Percentiles rank a stretch among this genome's conserved stretches.
Evolutionary conservation across 139 green algal species (phyloP).

Genomic region (Choricystis sp.): DNA sequence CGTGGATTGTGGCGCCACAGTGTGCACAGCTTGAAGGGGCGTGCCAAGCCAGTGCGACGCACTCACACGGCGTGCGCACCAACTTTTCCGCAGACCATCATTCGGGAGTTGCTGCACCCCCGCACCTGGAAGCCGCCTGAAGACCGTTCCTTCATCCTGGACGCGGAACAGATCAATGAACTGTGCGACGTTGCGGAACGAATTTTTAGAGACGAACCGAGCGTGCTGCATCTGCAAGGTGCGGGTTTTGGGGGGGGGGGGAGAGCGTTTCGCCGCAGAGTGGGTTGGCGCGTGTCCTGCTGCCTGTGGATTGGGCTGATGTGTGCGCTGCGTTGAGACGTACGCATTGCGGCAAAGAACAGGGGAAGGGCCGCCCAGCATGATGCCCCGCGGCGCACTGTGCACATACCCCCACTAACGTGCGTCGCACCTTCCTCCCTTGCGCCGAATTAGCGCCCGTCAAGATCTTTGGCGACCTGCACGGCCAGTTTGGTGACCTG

Average conservation of each 20-base stretch:
- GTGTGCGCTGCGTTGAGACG: too few species aligned
- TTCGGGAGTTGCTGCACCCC: constrained; percentile 70
- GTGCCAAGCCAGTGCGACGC: background rate
- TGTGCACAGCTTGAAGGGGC: background rate
- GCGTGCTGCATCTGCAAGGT: constrained; percentile 67
- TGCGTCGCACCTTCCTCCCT: background rate
- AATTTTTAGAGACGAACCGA: constrained; percentile 69
- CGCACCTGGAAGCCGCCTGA: constrained; percentile 63
- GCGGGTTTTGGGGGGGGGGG: background rate
- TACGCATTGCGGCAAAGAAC: too few species aligned
- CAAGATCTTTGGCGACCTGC: constrained; percentile 99
- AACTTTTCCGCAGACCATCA: constrained; percentile 24
- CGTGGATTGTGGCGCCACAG: background rate
- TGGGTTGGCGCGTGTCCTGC: too few species aligned
- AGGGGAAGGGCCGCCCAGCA: too few species aligned
- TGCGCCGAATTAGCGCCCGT: constrained; percentile 53
- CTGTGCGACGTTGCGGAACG: constrained; percentile 81
- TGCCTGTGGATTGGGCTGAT: too few species aligned
- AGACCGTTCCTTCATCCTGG: constrained; percentile 51
- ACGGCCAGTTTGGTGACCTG: constrained; percentile 96
- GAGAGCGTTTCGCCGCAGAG: background rate
- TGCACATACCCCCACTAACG: too few species aligned
- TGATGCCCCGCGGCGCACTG: too few species aligned
- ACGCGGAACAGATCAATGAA: constrained; percentile 69
- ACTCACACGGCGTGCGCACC: too few species aligned